Evolutionary conservation across 441 rosid species (phyloP), one percentile per base, ranked within the genome.

Genomic region (Euphorbia celastroides): DNA sequence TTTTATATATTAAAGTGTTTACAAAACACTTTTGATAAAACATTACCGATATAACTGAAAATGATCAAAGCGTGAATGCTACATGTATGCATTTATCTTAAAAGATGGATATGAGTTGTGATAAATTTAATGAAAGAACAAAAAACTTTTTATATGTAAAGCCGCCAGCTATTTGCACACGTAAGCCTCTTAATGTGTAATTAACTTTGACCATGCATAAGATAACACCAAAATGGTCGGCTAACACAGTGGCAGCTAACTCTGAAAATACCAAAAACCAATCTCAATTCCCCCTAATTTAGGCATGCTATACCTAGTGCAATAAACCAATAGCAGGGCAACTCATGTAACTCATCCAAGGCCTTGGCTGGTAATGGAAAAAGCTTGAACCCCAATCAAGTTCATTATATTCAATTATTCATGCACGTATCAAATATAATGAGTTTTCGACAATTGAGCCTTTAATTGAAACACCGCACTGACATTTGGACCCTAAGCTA

Each of bases 141-240:
- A 51, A 51, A 51, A 20, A 26, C 9, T 10, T 30, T 55, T 26
- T 25, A 23, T 25, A 13, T 25, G 31, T 55, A 2, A 54, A 25
- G 58, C 56, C 56, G 58, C 56, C 56, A 3, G 22, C 56, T 2
- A 51, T 5, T n/a, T 51, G 22, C 10, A 51, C 56, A 20, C 56
- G 26, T 51, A 51, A 5, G 56, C 26, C 25, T 51, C 56, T 51
- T 51, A n/a, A 12, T 10, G 13, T 2, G 3, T 10, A 23, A 55
- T 26, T 23, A n/a, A 0, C 11, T 22, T 10, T 6, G 26, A 23
- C 5, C 28, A 1, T n/a, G n/a, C n/a, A n/a, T 10, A 54, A 6
- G 14, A 12, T 38, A 54, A 7, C 46, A 14, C 34, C 69, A 65
- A 65, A 23, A 36, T 68, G 71, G 65, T 68, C 71, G n/a, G 65